Base-by-base conservation (phyloP, 345 rosid genomes). In the Mangifera indica region DNA sequence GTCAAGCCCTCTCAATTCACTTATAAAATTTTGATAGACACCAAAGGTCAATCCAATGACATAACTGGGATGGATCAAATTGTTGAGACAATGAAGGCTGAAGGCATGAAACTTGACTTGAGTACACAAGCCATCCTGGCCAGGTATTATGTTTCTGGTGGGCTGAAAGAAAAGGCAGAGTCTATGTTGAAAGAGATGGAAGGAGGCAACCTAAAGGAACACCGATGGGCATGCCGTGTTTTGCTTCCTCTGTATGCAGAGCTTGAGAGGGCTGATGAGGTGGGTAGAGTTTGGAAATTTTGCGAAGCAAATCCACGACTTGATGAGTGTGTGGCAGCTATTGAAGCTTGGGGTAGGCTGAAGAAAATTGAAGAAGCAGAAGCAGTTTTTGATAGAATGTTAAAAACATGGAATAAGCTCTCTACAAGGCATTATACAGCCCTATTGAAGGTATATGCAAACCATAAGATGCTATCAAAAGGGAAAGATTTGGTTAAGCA, bases 11-110 rank as follows among this genome's bases (percentile, higher is more conserved):
- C 91, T 22, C 81, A 72, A 26, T 83, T 93, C 74, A 91, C 97
- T 26, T 96, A 93, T 80, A 86, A 73, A 74, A 71, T 88, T 77
- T 74, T 96, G 22, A 86, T 93, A 56, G 96, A 89, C 61, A 74
- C 86, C 56, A 96, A 96, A 78, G 99, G 98, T 5, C 84, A 71
- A 59, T 75, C 82, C n/a, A 87, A 86, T 70, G 98, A 96, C 78
- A 77, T 93, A 18, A 54, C 72, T 22, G 99, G 98, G 76, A 93
- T 96, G 94, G 98, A 96, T 70, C 90, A 88, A 78, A 73, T 96
- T 34, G 78, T 91, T 59, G 95, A 89, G 80, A 82, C 88, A 62
- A 96, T 96, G 98, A 93, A 88, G 73, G 91, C 90, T 44, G 91
- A 88, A 76, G 98, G 98, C 56, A 53, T 89, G 68, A 81, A 88